A percentile compares a stretch with the other conserved stretches of the same genome.
phyloP scores from a whole-genome alignment of 768 basidiomycete genomes.

The Leccinellum luteum region DNA sequence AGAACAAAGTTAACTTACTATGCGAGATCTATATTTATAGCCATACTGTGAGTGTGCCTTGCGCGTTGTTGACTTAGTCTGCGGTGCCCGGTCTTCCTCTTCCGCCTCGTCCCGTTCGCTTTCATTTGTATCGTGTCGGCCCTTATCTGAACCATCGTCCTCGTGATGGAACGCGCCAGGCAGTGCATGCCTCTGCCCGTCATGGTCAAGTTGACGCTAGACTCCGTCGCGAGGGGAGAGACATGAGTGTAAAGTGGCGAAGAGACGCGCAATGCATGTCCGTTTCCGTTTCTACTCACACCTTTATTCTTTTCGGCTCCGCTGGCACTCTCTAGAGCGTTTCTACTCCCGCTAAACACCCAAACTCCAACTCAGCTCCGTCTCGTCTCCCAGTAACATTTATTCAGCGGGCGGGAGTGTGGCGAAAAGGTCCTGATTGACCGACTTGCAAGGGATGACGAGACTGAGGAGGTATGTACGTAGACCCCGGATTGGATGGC shows the following conservation, averaged over 20 bases:
- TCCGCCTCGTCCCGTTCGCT: slow-evolving; percentile 6
- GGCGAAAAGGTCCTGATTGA: too few relatives aligned
- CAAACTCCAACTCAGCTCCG: too few relatives aligned
- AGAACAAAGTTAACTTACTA: too few relatives aligned
- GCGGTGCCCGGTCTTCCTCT: slow-evolving; percentile 4
- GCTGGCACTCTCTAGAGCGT: background rate
- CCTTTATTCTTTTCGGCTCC: background rate
- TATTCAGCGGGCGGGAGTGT: too few relatives aligned
- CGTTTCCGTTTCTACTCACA: background rate
- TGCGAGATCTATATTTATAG: too few relatives aligned
- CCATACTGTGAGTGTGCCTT: too few relatives aligned
- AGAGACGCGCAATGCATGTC: background rate
- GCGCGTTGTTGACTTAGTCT: too few relatives aligned
- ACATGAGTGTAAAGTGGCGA: slow-evolving; percentile 9
- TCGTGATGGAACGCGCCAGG: slow-evolving; percentile 47
- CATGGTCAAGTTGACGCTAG: slow-evolving; percentile 13
- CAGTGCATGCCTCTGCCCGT: slow-evolving; percentile 30
- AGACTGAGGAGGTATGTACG: too few relatives aligned
- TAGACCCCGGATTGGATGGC: background rate
- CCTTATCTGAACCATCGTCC: slow-evolving; percentile 46
- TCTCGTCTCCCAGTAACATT: slow-evolving; percentile 48
- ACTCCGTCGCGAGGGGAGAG: slow-evolving; percentile 11
- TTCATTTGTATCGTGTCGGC: slow-evolving; percentile 10
- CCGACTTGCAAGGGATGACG: too few relatives aligned
- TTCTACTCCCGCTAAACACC: background rate